Conservation (phyloP, 108 stramenopile genomes). For the Discostella pseudostelligera region DNA sequence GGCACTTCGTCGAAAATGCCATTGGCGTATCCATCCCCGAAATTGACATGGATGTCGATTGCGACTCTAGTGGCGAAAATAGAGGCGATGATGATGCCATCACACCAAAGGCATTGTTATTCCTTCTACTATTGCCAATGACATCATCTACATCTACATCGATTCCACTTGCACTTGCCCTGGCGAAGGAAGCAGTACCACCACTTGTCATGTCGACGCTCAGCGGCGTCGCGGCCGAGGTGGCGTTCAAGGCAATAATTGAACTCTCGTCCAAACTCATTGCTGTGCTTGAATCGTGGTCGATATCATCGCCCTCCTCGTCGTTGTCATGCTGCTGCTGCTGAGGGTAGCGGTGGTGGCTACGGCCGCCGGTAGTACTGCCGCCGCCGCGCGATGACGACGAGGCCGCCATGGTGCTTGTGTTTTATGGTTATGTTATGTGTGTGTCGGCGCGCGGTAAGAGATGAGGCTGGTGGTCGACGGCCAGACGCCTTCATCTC, state of each 20-base stretch:
- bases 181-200: neutral
- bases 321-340: neutral
- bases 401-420: slow-evolving; percentile 7
- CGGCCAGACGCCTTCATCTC: no score
- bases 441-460: no score
- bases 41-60: slow-evolving; percentile 25
- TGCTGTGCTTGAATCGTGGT: slow-evolving; percentile 29
- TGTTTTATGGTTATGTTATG: no score
- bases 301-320: neutral
- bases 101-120: neutral
- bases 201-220: slow-evolving; percentile 2
- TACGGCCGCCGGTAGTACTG: slow-evolving; percentile 3
- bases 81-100: slow-evolving; percentile 1
- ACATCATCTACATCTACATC: slow-evolving; percentile 1
- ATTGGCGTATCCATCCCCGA: slow-evolving; percentile 17
- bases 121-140: neutral
- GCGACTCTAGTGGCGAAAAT: slow-evolving; percentile 6
- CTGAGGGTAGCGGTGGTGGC: neutral
- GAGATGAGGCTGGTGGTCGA: no score
- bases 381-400: no score
- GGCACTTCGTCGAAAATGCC: neutral
- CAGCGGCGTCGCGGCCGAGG: neutral
- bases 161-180: no score
- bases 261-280: slow-evolving; percentile 45
- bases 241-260: slow-evolving; percentile 8